These are phyloP conservation scores for Cucurbita argyrosperma DNA, from an alignment of 306 rosid genomes.

Conservation along the genomic window DNA sequence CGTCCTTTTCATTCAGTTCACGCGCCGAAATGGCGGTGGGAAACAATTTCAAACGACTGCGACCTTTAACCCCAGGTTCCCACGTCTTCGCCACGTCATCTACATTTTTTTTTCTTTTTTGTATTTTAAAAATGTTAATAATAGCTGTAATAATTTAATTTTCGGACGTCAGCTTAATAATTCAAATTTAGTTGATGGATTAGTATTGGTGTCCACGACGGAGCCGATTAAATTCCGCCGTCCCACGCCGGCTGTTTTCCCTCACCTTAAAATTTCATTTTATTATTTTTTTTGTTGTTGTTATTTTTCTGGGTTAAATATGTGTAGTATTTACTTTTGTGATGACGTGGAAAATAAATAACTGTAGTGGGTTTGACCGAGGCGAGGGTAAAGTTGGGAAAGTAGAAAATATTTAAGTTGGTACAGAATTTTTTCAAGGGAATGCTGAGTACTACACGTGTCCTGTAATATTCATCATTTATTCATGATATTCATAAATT, in stretches of 20 bases:
- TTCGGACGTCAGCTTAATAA: background rate
- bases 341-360: background rate
- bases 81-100: constrained; percentile 1
- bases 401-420: background rate
- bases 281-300: no score
- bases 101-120: background rate
- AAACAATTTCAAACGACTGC: background rate
- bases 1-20: background rate
- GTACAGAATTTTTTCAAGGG: background rate
- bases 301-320: background rate
- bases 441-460: background rate
- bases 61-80: background rate
- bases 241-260: background rate
- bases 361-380: background rate
- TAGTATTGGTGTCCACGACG: constrained; percentile 5
- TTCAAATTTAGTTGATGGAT: background rate
- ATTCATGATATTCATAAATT: constrained; percentile 8
- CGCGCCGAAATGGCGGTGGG: constrained; percentile 1
- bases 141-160: background rate
- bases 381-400: background rate
- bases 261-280: background rate
- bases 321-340: background rate
- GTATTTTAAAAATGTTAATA: background rate
- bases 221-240: background rate
- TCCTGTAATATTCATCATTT: background rate